Evolutionary conservation across 352 stramenopile genomes (phyloP).

Genomic region (Pythium guiyangense): DNA sequence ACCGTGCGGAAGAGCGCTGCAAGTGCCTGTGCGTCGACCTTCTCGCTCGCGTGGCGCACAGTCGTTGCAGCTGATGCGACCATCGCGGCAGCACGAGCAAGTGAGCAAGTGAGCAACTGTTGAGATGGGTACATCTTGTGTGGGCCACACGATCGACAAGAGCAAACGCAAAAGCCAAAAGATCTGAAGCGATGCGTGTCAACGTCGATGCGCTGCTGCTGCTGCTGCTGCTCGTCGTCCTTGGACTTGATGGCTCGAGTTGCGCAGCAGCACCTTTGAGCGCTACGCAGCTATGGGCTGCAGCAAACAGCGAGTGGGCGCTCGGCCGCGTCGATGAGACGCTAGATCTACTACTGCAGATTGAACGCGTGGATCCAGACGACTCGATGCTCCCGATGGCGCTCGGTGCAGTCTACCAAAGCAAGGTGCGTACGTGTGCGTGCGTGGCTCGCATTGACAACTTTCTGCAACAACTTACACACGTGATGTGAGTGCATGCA

Average conservation of each 20-base stretch:
- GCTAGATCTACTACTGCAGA: conserved; percentile 20
- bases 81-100: not conserved
- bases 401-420: conserved; percentile 24
- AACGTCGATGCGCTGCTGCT: not conserved
- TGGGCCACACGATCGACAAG: conserved; percentile 1
- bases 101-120: not conserved
- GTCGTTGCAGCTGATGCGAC: not conserved
- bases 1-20: conserved; percentile 17
- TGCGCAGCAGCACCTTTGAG: no score
- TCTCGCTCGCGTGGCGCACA: conserved; percentile 11
- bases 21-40: conserved; percentile 24
- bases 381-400: conserved; percentile 18
- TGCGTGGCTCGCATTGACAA: not conserved
- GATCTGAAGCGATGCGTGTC: not conserved
- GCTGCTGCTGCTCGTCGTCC: not conserved
- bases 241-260: not conserved
- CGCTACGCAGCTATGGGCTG: conserved; percentile 25
- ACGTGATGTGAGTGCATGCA: not conserved
- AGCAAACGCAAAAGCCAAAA: conserved; percentile 1
- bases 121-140: conserved; percentile 7
- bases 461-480: not conserved
- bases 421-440: conserved; percentile 9
- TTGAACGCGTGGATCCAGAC: conserved; percentile 19
- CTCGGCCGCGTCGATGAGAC: conserved; percentile 19
- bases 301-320: conserved; percentile 18